A percentile compares a stretch with the other conserved stretches of the same genome.
phyloP scores from a whole-genome alignment of 106 monocot genomes.

The Allium sativum region DNA sequence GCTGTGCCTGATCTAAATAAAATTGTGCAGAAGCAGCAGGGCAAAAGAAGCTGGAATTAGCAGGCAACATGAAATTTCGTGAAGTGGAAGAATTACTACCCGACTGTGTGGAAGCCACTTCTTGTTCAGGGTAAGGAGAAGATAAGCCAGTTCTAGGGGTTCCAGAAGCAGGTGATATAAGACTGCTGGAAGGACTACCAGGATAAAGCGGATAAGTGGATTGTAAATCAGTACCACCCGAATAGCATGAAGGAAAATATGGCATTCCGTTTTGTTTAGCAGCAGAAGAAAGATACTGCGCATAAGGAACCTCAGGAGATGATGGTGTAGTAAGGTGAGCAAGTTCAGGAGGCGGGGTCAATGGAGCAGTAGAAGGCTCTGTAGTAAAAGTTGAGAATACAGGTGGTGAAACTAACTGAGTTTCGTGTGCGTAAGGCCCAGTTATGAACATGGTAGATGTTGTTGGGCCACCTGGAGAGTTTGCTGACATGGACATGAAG shows the following conservation, averaged over 20 bases:
- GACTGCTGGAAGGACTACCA: conserved; percentile 83
- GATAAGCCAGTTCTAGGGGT: conserved; percentile 77
- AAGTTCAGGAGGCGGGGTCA: conserved; percentile 92
- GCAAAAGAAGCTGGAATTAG: conserved; percentile 52
- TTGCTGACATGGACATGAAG: conserved; percentile 78
- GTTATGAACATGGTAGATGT: conserved; percentile 81
- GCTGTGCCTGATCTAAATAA: conserved; percentile 61
- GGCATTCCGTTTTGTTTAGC: conserved; percentile 34
- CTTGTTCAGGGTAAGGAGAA: conserved; percentile 69
- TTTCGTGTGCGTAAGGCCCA: conserved; percentile 96
- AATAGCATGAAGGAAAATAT: conserved; percentile 43
- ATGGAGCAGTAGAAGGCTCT: conserved; percentile 93
- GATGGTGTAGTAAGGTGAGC: conserved; percentile 93
- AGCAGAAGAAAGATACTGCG: conserved; percentile 77
- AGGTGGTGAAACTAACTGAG: conserved; percentile 94
- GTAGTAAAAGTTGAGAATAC: conserved; percentile 97
- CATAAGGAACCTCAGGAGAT: conserved; percentile 95
- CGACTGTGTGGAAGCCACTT: conserved; percentile 34
- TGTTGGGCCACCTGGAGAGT: conserved; percentile 61
- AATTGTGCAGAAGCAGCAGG: conserved; percentile 74
- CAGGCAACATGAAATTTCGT: conserved; percentile 42
- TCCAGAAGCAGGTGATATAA: conserved; percentile 86
- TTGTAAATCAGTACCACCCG: conserved; percentile 44
- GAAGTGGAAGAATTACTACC: conserved; percentile 33
- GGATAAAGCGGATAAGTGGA: conserved; percentile 81